A percentile compares a stretch with the other conserved stretches of the same genome.
Evolutionary conservation across 106 monocot species (phyloP).

Genomic region (Ottelia alismoides): DNA sequence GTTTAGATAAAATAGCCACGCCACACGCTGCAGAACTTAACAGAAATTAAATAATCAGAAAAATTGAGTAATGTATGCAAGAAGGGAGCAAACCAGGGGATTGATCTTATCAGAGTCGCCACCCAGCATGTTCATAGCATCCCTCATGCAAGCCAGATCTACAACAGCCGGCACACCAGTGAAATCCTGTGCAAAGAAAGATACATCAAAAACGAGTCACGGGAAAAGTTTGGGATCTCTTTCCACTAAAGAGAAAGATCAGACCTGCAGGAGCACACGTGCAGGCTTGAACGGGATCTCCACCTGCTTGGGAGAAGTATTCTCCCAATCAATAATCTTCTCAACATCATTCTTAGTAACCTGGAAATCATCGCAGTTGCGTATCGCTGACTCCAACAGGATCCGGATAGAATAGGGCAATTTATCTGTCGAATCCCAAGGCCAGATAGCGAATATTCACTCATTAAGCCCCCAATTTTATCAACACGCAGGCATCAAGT

Average conservation of each 20-base stretch:
- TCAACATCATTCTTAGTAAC: slow-evolving; percentile 79
- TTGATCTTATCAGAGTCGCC: slow-evolving; percentile 78
- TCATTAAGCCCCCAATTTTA: too few species aligned
- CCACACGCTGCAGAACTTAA: too few species aligned
- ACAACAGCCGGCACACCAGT: slow-evolving; percentile 94
- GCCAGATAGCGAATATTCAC: too few species aligned
- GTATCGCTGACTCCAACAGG: slow-evolving; percentile 83
- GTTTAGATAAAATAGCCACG: too few species aligned
- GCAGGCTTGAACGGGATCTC: slow-evolving; percentile 98
- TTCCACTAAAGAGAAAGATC: slow-evolving; percentile 2
- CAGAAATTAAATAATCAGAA: too few species aligned
- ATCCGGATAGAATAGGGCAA: slow-evolving; percentile 86
- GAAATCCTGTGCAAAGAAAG: slow-evolving; percentile 41
- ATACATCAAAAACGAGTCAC: slow-evolving; percentile 1
- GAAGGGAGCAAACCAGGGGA: slow-evolving; percentile 42
- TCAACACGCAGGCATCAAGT: too few species aligned
- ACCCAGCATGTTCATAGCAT: slow-evolving; percentile 79
- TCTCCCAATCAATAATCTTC: slow-evolving; percentile 97
- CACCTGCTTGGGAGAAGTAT: slow-evolving; percentile 64
- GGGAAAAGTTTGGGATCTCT: too few species aligned
- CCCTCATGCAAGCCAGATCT: slow-evolving; percentile 85
- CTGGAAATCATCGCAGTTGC: slow-evolving; percentile 92
- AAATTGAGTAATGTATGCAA: too few species aligned
- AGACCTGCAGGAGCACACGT: slow-evolving; percentile 90
- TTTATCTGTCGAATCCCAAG: too few species aligned